Evolutionary conservation across 192 early-diverging fungal species (phyloP).

Genomic region (Geranomyces michiganensis): DNA sequence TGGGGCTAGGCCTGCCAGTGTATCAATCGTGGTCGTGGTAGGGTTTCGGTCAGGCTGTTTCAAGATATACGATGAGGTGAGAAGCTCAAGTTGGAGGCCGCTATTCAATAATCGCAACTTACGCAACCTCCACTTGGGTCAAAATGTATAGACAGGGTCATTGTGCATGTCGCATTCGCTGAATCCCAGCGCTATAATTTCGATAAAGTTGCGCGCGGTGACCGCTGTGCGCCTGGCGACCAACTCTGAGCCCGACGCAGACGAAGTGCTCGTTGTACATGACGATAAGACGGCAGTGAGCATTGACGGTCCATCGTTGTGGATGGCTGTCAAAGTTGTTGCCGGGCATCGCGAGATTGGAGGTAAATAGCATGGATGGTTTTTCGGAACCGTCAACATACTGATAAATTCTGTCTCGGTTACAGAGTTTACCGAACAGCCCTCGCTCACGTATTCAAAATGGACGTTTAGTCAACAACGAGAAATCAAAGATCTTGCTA

Average conservation of each 20-base stretch:
- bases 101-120: neutral
- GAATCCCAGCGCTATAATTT: conserved; percentile 5
- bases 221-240: neutral
- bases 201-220: conserved; percentile 26
- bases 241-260: conserved; percentile 15
- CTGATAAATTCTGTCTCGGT: too few species aligned
- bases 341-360: conserved; percentile 22
- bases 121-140: neutral
- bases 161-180: conserved; percentile 17
- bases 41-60: conserved; percentile 15
- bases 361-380: conserved; percentile 1
- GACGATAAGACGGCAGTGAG: conserved; percentile 35
- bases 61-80: conserved; percentile 21
- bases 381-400: too few species aligned
- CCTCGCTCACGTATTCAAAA: conserved; percentile 39
- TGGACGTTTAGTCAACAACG: conserved; percentile 37
- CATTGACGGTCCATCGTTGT: conserved; percentile 46
- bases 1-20: conserved; percentile 13
- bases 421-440: conserved; percentile 19
- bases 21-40: conserved; percentile 3
- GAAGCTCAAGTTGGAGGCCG: neutral
- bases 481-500: conserved; percentile 30
- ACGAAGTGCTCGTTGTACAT: conserved; percentile 44
- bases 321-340: conserved; percentile 40
- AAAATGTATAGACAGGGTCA: conserved; percentile 10